A percentile compares a stretch with the other conserved stretches of the same genome.
Evolutionary conservation across 2,329 filamentous ascomycete genomes (phyloP).

Genomic region (Botryotinia narcissicola): DNA sequence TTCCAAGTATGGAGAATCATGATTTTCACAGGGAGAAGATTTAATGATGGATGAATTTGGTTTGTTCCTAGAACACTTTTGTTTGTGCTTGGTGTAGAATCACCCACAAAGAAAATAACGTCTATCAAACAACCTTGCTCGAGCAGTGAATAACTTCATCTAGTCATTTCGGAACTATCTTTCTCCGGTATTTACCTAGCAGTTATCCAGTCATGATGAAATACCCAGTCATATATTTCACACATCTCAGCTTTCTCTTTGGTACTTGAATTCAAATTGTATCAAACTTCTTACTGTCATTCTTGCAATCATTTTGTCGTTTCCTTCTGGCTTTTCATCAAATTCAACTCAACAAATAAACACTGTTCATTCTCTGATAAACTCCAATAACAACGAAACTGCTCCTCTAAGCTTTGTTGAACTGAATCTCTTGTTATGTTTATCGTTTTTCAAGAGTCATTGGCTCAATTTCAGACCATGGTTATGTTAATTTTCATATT

Average conservation of each 20-base stretch:
- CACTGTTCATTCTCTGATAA: not conserved
- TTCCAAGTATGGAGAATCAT: not conserved
- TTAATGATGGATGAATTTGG: not conserved
- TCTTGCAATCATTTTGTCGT: not conserved
- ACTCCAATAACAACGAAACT: not conserved
- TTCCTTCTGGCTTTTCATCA: not conserved
- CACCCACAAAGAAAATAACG: not conserved
- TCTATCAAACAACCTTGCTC: not conserved
- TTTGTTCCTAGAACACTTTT: not conserved
- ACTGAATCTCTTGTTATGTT: not conserved
- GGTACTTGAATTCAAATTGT: too few species aligned
- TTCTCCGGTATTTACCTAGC: not conserved
- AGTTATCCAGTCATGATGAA: not conserved
- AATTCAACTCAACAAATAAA: not conserved
- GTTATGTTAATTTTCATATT: not conserved
- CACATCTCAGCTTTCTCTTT: not conserved
- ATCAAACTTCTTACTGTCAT: not conserved
- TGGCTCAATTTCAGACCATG: not conserved
- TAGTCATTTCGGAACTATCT: not conserved
- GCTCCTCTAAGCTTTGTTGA: not conserved
- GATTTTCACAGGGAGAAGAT: not conserved
- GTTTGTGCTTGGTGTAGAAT: not conserved
- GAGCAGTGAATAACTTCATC: constrained; percentile 1
- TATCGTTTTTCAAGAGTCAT: not conserved
- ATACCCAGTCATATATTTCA: not conserved